Evolutionary conservation across 306 rosid species (phyloP).

Genomic region (Cucurbita maxima): DNA sequence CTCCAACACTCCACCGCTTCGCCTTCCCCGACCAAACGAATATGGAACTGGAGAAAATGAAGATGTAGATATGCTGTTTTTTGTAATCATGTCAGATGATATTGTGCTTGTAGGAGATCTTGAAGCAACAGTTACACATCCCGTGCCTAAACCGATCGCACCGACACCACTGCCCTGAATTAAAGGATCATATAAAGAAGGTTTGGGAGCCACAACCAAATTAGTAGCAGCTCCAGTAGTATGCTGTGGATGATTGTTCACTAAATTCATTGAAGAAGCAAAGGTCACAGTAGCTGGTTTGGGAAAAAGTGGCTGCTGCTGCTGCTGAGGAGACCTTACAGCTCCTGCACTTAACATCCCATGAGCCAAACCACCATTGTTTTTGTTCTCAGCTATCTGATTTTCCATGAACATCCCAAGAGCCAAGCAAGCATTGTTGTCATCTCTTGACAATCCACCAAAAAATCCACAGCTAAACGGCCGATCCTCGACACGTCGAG

Average conservation of each 20-base stretch:
- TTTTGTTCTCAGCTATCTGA: conserved; percentile 23
- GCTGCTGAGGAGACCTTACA: conserved; percentile 30
- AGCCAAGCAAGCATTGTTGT: conserved; percentile 21
- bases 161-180: conserved; percentile 31
- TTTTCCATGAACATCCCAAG: conserved; percentile 32
- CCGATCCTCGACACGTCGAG: conserved; percentile 28
- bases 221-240: conserved; percentile 33
- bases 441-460: conserved; percentile 32
- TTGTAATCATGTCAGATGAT: conserved; percentile 37
- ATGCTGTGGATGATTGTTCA: conserved; percentile 42
- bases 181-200: conserved; percentile 26
- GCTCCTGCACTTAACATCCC: conserved; percentile 29
- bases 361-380: conserved; percentile 16
- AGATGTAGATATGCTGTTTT: conserved; percentile 19
- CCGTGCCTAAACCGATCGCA: conserved; percentile 30
- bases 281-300: conserved; percentile 50
- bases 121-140: conserved; percentile 22
- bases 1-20: conserved; percentile 38
- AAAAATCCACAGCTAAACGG: conserved; percentile 33
- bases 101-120: conserved; percentile 39
- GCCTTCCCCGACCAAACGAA: conserved; percentile 55
- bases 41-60: conserved; percentile 55
- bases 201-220: conserved; percentile 32
- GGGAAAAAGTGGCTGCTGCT: conserved; percentile 51
- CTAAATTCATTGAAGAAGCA: conserved; percentile 35